Base-by-base conservation (phyloP, 2,329 filamentous ascomycete species). In the Xylariaceae sp. region DNA sequence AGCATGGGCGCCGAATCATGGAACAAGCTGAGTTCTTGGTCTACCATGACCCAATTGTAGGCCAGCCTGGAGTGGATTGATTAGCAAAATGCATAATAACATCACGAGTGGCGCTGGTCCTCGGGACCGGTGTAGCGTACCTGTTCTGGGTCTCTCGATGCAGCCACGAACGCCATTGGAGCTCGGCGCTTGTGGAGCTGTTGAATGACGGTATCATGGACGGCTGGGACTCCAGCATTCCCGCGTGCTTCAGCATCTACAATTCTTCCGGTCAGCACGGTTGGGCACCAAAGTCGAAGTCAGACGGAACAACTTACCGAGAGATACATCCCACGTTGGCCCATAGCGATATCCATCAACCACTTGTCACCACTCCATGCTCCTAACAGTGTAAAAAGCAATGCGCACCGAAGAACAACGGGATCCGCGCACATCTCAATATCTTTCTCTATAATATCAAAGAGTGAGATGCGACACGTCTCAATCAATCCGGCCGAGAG, bases 311-410 rank as follows among this genome's bases (percentile, higher is more conserved):
- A 13, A 18, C 72, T 66, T 53, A 77, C 73, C 44, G 81, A 75
- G 45, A 85, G 73, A 59, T 87, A 87, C 80, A 86, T 86, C 43
- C 80, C 80, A 36, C 81, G 73, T 60, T 86, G 83, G 22, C 83
- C 82, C 80, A 86, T 85, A 32, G 81, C 78, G 49, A 86, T 85
- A 54, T 87, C 82, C 82, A 86, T 87, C 50, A 85, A 79, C 81
- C 83, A 86, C 63, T 86, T 86, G 60, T 87, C 83, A 34, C 83
- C 83, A 56, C 82, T 84, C 83, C 83, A 87, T 1, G 80, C 80
- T 7, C 81, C 83, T 19, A 85, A 72, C 2, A 82, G 73, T 2
- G 78, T 84, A 57, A 85, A 85, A 3, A 87, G 72, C 11, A 87
- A 65, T 0, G 82, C 82, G 36, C 80, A 81, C 30, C 81, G 74